These are phyloP conservation scores for Auriscalpium vulgare DNA, from an alignment of 768 basidiomycete species.

Conservation along the genomic window DNA sequence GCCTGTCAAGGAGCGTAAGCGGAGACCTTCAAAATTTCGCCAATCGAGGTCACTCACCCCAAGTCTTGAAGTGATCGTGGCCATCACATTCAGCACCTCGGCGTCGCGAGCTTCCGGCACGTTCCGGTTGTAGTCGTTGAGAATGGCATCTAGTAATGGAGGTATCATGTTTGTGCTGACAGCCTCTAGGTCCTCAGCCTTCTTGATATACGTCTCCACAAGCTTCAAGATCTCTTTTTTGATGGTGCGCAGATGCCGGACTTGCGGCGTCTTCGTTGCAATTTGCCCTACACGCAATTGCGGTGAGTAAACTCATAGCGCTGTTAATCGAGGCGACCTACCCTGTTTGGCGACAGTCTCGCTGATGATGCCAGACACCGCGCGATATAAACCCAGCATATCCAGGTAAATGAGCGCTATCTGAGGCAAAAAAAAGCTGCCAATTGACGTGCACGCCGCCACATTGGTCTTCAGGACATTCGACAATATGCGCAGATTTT, in stretches of 20 bases:
- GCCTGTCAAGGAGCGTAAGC: conserved; percentile 1
- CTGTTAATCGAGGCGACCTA: conserved; percentile 24
- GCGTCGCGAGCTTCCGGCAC: conserved; percentile 91
- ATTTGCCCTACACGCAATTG: conserved; percentile 51
- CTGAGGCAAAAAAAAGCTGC: conserved; percentile 96
- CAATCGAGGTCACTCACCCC: conserved; percentile 50
- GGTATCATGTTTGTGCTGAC: conserved; percentile 92
- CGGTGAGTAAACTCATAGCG: background rate
- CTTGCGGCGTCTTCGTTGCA: conserved; percentile 95
- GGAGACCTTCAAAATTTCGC: conserved; percentile 6
- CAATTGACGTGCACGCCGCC: conserved; percentile 93
- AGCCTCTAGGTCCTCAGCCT: conserved; percentile 92
- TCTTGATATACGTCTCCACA: conserved; percentile 96
- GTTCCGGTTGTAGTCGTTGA: conserved; percentile 96
- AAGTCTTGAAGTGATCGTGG: conserved; percentile 82
- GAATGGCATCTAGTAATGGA: conserved; percentile 88
- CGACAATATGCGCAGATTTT: conserved; percentile 94
- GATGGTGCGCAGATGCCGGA: conserved; percentile 88
- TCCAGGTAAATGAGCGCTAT: conserved; percentile 93
- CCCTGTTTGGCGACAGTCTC: conserved; percentile 85
- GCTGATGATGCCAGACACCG: conserved; percentile 93
- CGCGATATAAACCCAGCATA: conserved; percentile 97
- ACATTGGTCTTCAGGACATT: conserved; percentile 99
- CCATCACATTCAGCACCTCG: conserved; percentile 96
- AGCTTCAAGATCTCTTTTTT: conserved; percentile 97